Evolutionary conservation across 2,329 filamentous ascomycete species (phyloP).

Genomic region (Apiospora marii): DNA sequence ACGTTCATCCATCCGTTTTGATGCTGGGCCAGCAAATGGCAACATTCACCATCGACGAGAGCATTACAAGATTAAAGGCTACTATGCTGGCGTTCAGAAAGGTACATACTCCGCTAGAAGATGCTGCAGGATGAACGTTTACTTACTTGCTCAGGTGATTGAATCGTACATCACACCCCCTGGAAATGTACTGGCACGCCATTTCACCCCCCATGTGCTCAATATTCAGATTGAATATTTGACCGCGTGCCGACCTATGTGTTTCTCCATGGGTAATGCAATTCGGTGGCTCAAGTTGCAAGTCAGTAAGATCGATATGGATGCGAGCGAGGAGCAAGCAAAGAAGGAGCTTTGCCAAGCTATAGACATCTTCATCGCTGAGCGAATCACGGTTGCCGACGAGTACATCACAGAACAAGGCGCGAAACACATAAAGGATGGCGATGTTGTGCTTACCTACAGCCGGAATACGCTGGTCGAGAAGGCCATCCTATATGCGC

Average conservation of each 20-base stretch:
- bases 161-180: constrained; percentile 90
- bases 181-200: constrained; percentile 84
- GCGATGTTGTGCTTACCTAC: constrained; percentile 86
- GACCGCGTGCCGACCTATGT: constrained; percentile 92
- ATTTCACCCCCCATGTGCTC: constrained; percentile 89
- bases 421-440: constrained; percentile 76
- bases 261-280: constrained; percentile 95
- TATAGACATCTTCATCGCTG: constrained; percentile 89
- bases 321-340: constrained; percentile 80
- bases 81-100: constrained; percentile 90
- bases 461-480: constrained; percentile 88
- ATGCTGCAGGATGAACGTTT: neutral
- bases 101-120: constrained; percentile 52
- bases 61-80: constrained; percentile 85
- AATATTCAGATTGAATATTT: constrained; percentile 96
- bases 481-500: constrained; percentile 78
- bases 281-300: constrained; percentile 94
- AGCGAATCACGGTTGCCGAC: constrained; percentile 88
- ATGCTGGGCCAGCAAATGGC: constrained; percentile 90
- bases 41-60: constrained; percentile 87
- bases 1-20: constrained; percentile 87
- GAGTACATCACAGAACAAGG: constrained; percentile 83
- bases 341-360: constrained; percentile 80
- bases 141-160: constrained; percentile 70
- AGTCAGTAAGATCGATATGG: constrained; percentile 89